Conservation (phyloP, 805 yeast genomes). For the Kodamaea hsintzibuensis region DNA sequence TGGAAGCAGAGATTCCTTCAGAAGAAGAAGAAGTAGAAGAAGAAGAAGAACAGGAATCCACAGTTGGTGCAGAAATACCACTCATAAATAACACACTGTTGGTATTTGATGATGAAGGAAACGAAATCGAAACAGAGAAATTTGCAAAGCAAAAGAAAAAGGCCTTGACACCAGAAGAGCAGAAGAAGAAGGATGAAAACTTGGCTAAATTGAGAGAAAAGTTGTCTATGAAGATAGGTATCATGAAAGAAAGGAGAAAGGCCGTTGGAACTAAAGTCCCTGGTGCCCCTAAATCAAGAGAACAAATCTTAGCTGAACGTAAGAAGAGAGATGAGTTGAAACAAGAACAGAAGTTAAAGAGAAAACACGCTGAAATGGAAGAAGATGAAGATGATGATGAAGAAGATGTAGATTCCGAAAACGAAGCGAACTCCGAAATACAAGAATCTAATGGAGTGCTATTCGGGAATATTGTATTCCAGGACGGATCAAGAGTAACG, state of each 20-base stretch:
- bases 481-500: conserved; percentile 77
- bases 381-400: conserved; percentile 45
- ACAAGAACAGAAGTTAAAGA: conserved; percentile 44
- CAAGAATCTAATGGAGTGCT: conserved; percentile 48
- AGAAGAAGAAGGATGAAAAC: conserved; percentile 51
- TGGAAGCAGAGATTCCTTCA: background rate
- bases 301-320: conserved; percentile 71
- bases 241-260: conserved; percentile 75
- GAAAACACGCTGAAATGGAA: conserved; percentile 40
- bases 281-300: conserved; percentile 86
- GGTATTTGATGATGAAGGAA: conserved; percentile 74
- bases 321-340: conserved; percentile 47
- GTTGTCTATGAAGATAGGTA: conserved; percentile 69
- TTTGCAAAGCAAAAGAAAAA: conserved; percentile 23
- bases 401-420: conserved; percentile 20
- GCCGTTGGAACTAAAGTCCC: conserved; percentile 83
- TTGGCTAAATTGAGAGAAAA: conserved; percentile 73
- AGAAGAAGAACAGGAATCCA: background rate
- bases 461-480: conserved; percentile 79
- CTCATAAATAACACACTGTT: conserved; percentile 27
- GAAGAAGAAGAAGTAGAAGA: conserved; percentile 8
- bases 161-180: conserved; percentile 46
- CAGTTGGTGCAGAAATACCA: conserved; percentile 8
- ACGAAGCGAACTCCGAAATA: conserved; percentile 25
- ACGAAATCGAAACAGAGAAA: conserved; percentile 33